Evolutionary conservation across 192 early-diverging fungal genomes (phyloP).

Genomic region (Coemansia sp.): DNA sequence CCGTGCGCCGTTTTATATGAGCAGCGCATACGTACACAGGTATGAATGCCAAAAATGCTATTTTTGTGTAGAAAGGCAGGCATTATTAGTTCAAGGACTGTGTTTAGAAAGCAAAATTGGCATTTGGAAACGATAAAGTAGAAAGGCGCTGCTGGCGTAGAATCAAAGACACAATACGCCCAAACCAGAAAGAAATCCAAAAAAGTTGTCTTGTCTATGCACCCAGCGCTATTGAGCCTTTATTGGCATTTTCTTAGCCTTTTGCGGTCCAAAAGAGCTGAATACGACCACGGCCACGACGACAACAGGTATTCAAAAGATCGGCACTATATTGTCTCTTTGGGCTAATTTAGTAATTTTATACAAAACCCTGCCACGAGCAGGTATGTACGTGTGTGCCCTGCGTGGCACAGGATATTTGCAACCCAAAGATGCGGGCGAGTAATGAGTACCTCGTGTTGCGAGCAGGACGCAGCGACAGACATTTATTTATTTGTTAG

Average conservation of each 20-base stretch:
- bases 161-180: background rate
- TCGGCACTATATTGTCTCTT: background rate
- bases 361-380: background rate
- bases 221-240: background rate
- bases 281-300: background rate
- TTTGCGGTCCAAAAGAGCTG: background rate
- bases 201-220: background rate
- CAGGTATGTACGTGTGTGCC: background rate
- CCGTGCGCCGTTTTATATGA: background rate
- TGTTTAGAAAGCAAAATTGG: background rate
- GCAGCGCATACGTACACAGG: background rate
- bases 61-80: background rate
- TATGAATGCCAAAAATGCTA: background rate
- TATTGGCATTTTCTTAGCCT: background rate
- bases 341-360: background rate
- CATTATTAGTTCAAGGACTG: background rate
- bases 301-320: background rate
- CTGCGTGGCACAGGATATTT: background rate
- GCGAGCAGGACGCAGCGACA: background rate
- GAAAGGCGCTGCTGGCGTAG: background rate
- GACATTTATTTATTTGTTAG: background rate
- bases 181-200: background rate
- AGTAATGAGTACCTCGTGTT: background rate
- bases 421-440: background rate
- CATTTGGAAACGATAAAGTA: background rate